Base-by-base conservation (phyloP, 1,284 basidiomycete genomes). In the Cerioporus squamosus region DNA sequence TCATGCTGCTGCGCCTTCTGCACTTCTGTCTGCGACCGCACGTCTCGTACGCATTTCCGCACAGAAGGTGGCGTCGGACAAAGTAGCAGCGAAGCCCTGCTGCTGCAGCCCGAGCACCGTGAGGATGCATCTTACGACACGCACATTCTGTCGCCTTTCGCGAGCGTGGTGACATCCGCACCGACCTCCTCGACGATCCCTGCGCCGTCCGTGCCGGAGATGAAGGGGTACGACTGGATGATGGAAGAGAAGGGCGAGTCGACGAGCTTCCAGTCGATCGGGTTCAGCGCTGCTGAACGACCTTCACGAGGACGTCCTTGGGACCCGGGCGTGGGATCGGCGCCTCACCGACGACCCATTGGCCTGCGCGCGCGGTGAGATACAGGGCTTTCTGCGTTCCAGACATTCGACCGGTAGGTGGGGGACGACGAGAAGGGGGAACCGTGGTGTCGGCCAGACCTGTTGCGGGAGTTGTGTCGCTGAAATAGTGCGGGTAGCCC, bases 111-210 rank as follows among this genome's bases (percentile, higher is more conserved):
- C 29, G 29, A 29, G 29, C 10, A 26, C n/a, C 22, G 5, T 20
- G 29, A 5, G 3, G 2, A 15, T 39, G 18, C 22, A 10, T 7
- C 4, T 10, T 12, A 36, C 12, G 9, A 14, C 10, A 44, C 55
- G 29, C 15, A 62, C 61, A 62, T 44, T 15, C 17, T 59, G 67
- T 90, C 85, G 3, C 88, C 87, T 44, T 80, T 77, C 51, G 75
- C 71, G 66, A 87, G 75, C 42, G 73, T 70, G 2, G 74, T 75
- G 18, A 88, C 84, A 0, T 77, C 80, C 48, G 76, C 74, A 3
- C 86, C 86, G 42, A 88, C 69, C 46, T 78, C 74, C 23, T 79
- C 79, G 20, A 89, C 81, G 3, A 79, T 72, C 8, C 88, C 88
- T 29, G 81, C 79, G 45, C 79, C 80, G 66, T 90, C 88, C 7